Evolutionary conservation across 1,284 basidiomycete genomes (phyloP).

Genomic region (Cryptococcus sp.): DNA sequence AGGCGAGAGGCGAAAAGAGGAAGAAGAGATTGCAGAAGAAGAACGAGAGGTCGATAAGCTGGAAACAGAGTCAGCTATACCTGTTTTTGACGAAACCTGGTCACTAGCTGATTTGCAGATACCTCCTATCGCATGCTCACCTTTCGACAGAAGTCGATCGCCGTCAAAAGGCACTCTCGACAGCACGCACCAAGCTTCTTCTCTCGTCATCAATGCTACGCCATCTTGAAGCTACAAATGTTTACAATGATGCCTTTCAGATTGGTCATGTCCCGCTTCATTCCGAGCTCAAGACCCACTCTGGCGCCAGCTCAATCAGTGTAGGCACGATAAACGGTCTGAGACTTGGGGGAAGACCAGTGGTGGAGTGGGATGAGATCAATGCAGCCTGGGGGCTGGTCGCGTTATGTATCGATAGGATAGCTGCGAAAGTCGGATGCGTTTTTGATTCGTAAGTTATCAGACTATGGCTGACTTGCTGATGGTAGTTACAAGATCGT

Average conservation of each 20-base stretch:
- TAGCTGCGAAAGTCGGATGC: conserved; percentile 82
- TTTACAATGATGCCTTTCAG: conserved; percentile 97
- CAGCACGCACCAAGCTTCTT: conserved; percentile 37
- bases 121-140: conserved; percentile 29
- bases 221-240: conserved; percentile 84
- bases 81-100: neutral
- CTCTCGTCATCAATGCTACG: conserved; percentile 42
- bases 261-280: conserved; percentile 67
- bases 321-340: conserved; percentile 96
- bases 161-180: conserved; percentile 10
- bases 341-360: conserved; percentile 73
- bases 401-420: conserved; percentile 81
- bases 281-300: conserved; percentile 4
- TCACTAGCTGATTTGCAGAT: conserved; percentile 17
- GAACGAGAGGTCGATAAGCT: conserved; percentile 65
- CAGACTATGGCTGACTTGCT: neutral
- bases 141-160: conserved; percentile 14
- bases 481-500: conserved; percentile 70
- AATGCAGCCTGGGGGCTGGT: conserved; percentile 99
- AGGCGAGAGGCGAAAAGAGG: conserved; percentile 66
- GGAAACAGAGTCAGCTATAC: conserved; percentile 55
- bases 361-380: conserved; percentile 98
- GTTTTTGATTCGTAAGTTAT: conserved; percentile 70
- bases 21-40: conserved; percentile 68
- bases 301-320: conserved; percentile 55